Percentiles rank a stretch among this genome's conserved stretches.
Evolutionary conservation across 1,139 yeast species (phyloP).

Genomic region (Ogataea hybrid): DNA sequence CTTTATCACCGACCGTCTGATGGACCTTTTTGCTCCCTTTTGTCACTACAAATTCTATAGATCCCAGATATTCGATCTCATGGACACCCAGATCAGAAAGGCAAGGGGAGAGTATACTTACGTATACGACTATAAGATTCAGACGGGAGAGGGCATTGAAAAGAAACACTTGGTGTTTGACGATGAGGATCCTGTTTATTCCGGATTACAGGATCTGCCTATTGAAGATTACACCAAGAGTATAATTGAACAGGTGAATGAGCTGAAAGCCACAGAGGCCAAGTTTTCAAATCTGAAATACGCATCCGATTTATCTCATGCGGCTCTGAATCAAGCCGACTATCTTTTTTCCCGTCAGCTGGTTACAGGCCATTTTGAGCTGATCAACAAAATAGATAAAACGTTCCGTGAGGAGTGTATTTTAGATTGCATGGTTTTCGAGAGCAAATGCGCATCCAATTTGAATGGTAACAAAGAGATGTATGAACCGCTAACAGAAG

Average conservation of each 20-base stretch:
- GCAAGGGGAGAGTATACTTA: conserved; percentile 45
- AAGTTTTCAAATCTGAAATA: conserved; percentile 25
- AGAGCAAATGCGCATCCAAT: conserved; percentile 38
- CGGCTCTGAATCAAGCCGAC: conserved; percentile 26
- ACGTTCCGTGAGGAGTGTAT: conserved; percentile 22
- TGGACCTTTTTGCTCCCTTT: conserved; percentile 82
- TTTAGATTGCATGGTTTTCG: conserved; percentile 40
- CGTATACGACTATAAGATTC: conserved; percentile 57
- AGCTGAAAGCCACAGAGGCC: conserved; percentile 26
- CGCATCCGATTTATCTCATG: conserved; percentile 29
- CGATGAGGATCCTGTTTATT: conserved; percentile 25
- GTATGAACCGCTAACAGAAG: conserved; percentile 55
- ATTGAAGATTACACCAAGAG: conserved; percentile 20
- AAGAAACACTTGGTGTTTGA: conserved; percentile 25
- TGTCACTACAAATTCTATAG: conserved; percentile 93
- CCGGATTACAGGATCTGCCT: conserved; percentile 24
- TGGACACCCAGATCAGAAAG: conserved; percentile 44
- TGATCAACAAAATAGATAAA: conserved; percentile 24
- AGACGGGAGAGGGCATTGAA: conserved; percentile 46
- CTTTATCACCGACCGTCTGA: conserved; percentile 74
- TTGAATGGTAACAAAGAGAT: conserved; percentile 68
- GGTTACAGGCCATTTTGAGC: conserved; percentile 29
- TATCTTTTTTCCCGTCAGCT: conserved; percentile 24
- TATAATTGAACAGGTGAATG: conserved; percentile 20
- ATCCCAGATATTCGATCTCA: conserved; percentile 81